phyloP scores from a whole-genome alignment of 1,284 basidiomycete genomes.

The Cryptococcus hybrid region DNA sequence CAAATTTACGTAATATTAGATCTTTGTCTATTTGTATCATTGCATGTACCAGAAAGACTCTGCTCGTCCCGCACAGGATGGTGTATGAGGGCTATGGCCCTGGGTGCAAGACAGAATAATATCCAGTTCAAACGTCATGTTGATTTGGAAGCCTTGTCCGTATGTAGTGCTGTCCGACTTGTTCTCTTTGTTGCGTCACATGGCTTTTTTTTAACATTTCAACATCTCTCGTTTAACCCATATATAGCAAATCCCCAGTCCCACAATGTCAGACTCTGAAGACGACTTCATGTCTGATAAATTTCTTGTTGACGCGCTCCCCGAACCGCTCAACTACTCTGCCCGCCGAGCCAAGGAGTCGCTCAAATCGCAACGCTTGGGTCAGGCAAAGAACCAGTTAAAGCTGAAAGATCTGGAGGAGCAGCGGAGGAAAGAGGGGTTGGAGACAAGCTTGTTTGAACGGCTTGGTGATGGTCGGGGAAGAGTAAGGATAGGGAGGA shows the following conservation, averaged over 20 bases:
- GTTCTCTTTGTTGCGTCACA: no score
- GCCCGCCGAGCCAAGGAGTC: conserved; percentile 22
- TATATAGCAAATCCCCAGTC: not conserved
- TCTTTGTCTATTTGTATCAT: no score
- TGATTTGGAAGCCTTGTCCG: no score
- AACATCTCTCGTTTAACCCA: no score
- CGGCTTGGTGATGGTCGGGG: not conserved
- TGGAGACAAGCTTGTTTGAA: conserved; percentile 38
- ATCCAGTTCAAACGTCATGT: no score
- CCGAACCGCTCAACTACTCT: conserved; percentile 18
- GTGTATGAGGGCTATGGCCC: no score
- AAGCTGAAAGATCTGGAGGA: conserved; percentile 35
- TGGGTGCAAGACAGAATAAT: no score
- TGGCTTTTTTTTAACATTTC: no score
- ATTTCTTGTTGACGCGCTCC: conserved; percentile 38
- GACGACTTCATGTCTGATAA: conserved; percentile 53
- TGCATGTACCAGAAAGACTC: no score
- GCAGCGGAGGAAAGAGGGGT: conserved; percentile 32
- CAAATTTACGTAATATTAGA: no score
- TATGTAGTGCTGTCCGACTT: no score
- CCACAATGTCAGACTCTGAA: conserved; percentile 46
- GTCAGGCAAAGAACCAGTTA: conserved; percentile 33
- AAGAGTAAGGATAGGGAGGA: not conserved
- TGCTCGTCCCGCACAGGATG: no score
- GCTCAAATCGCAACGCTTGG: conserved; percentile 25